Base-by-base conservation (phyloP, 805 yeast species). In the Scheffersomyces ergatensis region DNA sequence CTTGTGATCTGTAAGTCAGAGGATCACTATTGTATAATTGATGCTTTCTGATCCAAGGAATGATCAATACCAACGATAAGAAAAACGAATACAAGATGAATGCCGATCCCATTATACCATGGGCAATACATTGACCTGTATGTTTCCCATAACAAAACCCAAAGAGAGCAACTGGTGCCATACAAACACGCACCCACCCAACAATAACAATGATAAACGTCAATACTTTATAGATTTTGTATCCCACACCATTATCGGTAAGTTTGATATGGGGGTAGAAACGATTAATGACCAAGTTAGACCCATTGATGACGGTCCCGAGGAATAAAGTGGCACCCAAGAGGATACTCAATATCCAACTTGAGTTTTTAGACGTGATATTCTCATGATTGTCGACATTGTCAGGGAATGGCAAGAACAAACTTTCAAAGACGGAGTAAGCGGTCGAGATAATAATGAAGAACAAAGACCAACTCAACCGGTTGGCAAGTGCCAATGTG, bases 61-160 rank as follows among this genome's bases (percentile, higher is more conserved):
- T 64, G 7, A 81, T 75, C 39, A 92, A 70, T 53, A 88, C 82
- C 53, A 81, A 60, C 2, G 79, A 59, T 50, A 88, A 72, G 9
- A 89, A 63, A 45, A 83, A 80, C 3, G 97, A 96, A 58, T 92
- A 92, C 3, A 74, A 63, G 9, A 92, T 76, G 51, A 92, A 92
- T 0, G 95, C 83, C 18, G 87, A 76, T 0, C 98, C 98, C 98
- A 92, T 92, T 45, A 92, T 87, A 4, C 97, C 97, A 60, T 92
- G 98, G 0, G 98, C 98, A 31, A 89, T 77, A 61, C 98, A 92
- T 63, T 92, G 98, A 18, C 98, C 98, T 0, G 95, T 82, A 53
- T 87, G 93, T 26, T 61, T 72, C 4, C 76, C 85, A 51, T 88
- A 81, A 63, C 98, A 92, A 62, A 89, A 92, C 2, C 96, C 97